Percentiles rank a stretch among this genome's conserved stretches.
Evolutionary conservation across 1,284 basidiomycete genomes (phyloP).

Genomic region (Rhodotorula mucilaginosa): DNA sequence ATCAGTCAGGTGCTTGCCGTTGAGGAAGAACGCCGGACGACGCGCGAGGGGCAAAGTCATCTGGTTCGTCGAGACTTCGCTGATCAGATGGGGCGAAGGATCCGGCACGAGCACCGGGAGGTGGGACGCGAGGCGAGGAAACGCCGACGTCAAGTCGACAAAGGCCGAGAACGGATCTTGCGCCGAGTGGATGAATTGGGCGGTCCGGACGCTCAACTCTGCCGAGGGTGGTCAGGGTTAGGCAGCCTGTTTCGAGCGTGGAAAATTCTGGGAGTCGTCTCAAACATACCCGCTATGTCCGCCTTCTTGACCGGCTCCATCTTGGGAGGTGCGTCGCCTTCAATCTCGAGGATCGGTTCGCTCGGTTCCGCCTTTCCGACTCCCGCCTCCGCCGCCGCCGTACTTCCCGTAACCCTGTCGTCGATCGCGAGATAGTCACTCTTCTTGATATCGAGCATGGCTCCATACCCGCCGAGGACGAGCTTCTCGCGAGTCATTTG

Average conservation of each 20-base stretch:
- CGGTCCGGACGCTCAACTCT: constrained; percentile 71
- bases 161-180: constrained; percentile 62
- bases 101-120: constrained; percentile 53
- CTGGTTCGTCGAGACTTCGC: constrained; percentile 63
- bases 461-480: constrained; percentile 82
- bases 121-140: constrained; percentile 73
- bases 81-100: constrained; percentile 48
- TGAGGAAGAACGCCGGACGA: constrained; percentile 67
- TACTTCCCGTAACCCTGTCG: constrained; percentile 57
- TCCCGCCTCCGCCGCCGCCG: neutral
- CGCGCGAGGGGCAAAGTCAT: constrained; percentile 14
- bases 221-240: constrained; percentile 16
- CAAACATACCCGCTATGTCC: constrained; percentile 29
- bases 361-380: constrained; percentile 43
- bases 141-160: constrained; percentile 74
- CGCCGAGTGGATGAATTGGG: constrained; percentile 67
- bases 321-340: constrained; percentile 20
- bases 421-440: constrained; percentile 94
- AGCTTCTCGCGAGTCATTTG: constrained; percentile 31
- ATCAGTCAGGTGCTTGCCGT: constrained; percentile 65
- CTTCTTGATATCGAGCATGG: constrained; percentile 89
- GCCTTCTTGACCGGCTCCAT: constrained; percentile 36
- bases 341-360: constrained; percentile 36
- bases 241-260: neutral
- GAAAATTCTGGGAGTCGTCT: neutral